Base-by-base conservation (phyloP, 352 stramenopile species). In the Phytophthora podocarpi region DNA sequence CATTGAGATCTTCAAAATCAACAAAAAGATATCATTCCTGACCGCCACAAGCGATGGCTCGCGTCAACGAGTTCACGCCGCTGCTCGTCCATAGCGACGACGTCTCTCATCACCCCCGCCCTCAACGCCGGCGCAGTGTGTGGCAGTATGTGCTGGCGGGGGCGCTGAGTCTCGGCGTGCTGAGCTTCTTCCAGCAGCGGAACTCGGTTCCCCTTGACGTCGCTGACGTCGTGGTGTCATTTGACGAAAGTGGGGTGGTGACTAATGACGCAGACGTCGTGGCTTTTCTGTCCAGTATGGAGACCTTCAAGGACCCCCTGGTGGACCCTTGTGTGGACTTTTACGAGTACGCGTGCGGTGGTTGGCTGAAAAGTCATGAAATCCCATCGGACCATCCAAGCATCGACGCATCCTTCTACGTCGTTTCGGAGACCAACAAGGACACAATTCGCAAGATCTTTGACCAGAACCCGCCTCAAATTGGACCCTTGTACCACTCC, bases 311-410 rank as follows among this genome's bases (percentile, higher is more conserved):
- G 53, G 81, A 92, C 58, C 47, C 52, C 30, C 66, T 53, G 1
- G 67, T 66, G 9, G 80, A 92, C 45, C 85, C 85, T 30, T 94
- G 85, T 50, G 62, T 80, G 2, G 81, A 94, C 39, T 94, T 94
- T 53, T 91, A 88, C 64, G 58, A 78, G 48, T 90, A 90, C 64
- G 82, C 84, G 15, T 92, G 85, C 47, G 82, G 80, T 16, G 78
- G 80, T 11, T 94, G 85, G 85, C 75, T 91, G 34, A 39, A 65
- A n/a, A 64, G 31, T 2, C 64, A 90, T 30, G 65, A 80, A 40
- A 78, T 93, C 21, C 75, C 80, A 30, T 48, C 61, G 18, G 72
- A 86, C 43, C 50, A 62, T n/a, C 49, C 78, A 5, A 56, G 32
- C 6, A 78, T 90, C 50, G 77, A 88, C 56, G 67, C 80, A 23